Evolutionary conservation across 768 basidiomycete genomes (phyloP), one percentile per base, ranked within the genome.

Genomic region (Suillus spraguei): DNA sequence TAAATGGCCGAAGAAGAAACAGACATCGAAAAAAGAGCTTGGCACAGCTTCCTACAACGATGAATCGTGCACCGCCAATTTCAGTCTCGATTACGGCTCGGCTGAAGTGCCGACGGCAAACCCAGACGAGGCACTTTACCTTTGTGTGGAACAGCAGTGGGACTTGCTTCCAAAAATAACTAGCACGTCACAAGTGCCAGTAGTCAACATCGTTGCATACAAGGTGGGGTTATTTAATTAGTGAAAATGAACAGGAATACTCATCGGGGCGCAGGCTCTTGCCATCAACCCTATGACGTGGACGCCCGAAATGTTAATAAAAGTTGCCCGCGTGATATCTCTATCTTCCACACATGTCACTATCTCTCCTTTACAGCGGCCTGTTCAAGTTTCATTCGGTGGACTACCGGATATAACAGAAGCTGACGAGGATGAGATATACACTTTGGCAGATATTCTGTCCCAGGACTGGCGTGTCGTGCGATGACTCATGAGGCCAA

Each of bases 231-330:
- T 17, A 20, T 4, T 47, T 54, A 56, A 44, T 42, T 54, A 60
- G 42, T 66, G n/a, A 10, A 2, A 1, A n/a, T 59, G 35, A 16
- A 2, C 17, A 7, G 17, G 24, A 58, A 58, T 32, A 24, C 41
- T 58, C 24, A 58, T 58, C 17, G 9, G 8, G 5, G 24, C 24
- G 28, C 66, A 91, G 89, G 82, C 73, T 6, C 80, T 91, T 3
- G 85, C 79, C 0, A 81, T 91, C 58, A 83, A 89, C 66, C 84
- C 84, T 0, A 69, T 68, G 6, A 89, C 88, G 4, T 82, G 81
- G 59, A 82, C 87, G 5, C 90, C 90, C 0, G 90, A 89, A 65
- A 71, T 82, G 14, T 67, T 89, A 62, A 69, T 88, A 22, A 78
- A 75, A n/a, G 64, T 86, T 3, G 86, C 77, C 0, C 73, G 72